phyloP scores from a whole-genome alignment of 352 stramenopile genomes.

The Phytopythium kandeliae region DNA sequence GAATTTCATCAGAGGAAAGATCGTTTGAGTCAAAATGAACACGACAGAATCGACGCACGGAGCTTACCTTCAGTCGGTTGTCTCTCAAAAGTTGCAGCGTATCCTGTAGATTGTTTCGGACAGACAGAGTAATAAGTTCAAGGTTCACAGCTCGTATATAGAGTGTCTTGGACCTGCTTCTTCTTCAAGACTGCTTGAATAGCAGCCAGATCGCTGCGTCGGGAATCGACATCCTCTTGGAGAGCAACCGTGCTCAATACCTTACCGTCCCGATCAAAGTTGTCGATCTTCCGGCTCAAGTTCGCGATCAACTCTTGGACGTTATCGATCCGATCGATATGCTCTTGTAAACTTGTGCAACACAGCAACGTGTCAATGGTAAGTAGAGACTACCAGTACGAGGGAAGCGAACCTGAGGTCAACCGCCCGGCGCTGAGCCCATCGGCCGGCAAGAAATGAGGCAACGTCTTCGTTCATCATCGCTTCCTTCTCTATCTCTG shows the following conservation, averaged over 20 bases:
- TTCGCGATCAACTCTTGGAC: not conserved
- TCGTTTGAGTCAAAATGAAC: not conserved
- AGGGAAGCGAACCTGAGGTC: not conserved
- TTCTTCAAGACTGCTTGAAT: not conserved
- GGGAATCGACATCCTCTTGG: constrained; percentile 1
- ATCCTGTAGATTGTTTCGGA: not conserved
- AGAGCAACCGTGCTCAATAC: not conserved
- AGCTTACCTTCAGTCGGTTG: not conserved
- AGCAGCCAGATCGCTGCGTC: not conserved
- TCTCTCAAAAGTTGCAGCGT: not conserved
- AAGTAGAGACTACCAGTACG: not conserved
- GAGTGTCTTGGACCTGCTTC: not conserved
- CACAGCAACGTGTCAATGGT: not conserved
- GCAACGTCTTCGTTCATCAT: constrained; percentile 6
- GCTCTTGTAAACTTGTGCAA: not conserved
- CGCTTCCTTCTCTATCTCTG: constrained; percentile 6
- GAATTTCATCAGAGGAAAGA: not conserved
- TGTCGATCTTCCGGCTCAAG: constrained; percentile 1
- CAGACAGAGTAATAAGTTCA: not conserved
- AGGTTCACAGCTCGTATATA: not conserved
- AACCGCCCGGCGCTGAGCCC: not conserved
- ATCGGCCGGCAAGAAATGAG: constrained; percentile 3
- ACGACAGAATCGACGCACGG: not conserved
- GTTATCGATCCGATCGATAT: not conserved
- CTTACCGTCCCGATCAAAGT: not conserved